These are phyloP conservation scores for Pyrenopolyporus hunteri DNA, from an alignment of 495 filamentous ascomycete species.

Conservation along the genomic window DNA sequence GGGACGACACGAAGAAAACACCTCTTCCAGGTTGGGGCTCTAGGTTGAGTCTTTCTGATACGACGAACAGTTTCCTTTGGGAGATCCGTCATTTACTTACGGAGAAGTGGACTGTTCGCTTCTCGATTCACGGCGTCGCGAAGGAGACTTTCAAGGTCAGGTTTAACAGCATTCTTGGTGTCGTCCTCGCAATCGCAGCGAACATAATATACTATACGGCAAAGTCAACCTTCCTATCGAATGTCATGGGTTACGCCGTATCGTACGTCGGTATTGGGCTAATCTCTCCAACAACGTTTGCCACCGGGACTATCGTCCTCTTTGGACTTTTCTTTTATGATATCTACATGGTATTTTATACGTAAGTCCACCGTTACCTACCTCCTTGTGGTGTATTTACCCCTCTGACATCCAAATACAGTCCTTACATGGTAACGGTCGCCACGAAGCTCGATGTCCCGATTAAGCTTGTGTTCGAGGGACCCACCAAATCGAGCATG, in stretches of 20 bases:
- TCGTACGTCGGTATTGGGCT: constrained; percentile 81
- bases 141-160: constrained; percentile 45
- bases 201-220: constrained; percentile 74
- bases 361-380: constrained; percentile 58
- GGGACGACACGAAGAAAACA: constrained; percentile 45
- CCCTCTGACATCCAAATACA: constrained; percentile 33
- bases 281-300: constrained; percentile 89
- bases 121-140: constrained; percentile 47
- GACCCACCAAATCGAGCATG: constrained; percentile 73
- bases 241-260: constrained; percentile 85
- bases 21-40: constrained; percentile 55
- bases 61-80: constrained; percentile 46
- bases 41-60: constrained; percentile 33
- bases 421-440: constrained; percentile 92
- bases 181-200: constrained; percentile 61
- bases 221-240: constrained; percentile 76
- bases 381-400: background rate
- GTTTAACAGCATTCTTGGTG: constrained; percentile 59
- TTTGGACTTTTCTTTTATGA: constrained; percentile 89
- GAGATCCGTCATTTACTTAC: constrained; percentile 50
- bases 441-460: constrained; percentile 89
- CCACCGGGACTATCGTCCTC: constrained; percentile 79
- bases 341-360: constrained; percentile 97
- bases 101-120: constrained; percentile 55
- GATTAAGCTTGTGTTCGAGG: constrained; percentile 89